phyloP scores from a whole-genome alignment of 345 rosid species.

The Rhizophora mangle region DNA sequence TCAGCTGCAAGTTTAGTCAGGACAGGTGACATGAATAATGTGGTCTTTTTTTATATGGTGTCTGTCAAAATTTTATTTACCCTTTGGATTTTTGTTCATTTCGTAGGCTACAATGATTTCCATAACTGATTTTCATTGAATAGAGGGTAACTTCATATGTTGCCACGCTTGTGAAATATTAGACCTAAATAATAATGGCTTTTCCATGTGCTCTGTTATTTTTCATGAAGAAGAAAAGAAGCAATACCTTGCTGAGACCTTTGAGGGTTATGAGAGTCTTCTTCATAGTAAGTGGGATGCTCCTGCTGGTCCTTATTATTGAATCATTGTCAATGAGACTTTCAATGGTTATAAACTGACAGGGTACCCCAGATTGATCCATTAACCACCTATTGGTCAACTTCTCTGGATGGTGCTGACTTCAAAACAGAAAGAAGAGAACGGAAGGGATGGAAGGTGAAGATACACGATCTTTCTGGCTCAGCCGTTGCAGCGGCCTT shows the following conservation, averaged over 20 bases:
- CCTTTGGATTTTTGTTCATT: neutral
- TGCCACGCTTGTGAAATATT: neutral
- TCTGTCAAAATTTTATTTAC: neutral
- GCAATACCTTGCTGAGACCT: neutral
- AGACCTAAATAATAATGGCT: no score
- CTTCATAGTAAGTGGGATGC: constrained; percentile 2
- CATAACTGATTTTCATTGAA: neutral
- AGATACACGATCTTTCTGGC: constrained; percentile 94
- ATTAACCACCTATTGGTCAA: constrained; percentile 56
- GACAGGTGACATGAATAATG: constrained; percentile 60
- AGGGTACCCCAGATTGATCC: constrained; percentile 74
- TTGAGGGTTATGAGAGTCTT: neutral
- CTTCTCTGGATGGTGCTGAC: constrained; percentile 44
- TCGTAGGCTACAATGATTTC: neutral
- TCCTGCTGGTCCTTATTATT: constrained; percentile 4
- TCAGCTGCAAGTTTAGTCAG: constrained; percentile 86
- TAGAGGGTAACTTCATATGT: neutral
- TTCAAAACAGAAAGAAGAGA: constrained; percentile 73
- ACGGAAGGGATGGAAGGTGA: constrained; percentile 98
- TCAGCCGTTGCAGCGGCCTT: constrained; percentile 95
- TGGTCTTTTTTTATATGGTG: neutral
- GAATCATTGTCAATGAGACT: constrained; percentile 31
- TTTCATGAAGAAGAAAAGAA: neutral
- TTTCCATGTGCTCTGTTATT: no score
- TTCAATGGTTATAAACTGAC: constrained; percentile 31